Conservation (phyloP, 768 basidiomycete genomes). For the Tulasnella sp. region DNA sequence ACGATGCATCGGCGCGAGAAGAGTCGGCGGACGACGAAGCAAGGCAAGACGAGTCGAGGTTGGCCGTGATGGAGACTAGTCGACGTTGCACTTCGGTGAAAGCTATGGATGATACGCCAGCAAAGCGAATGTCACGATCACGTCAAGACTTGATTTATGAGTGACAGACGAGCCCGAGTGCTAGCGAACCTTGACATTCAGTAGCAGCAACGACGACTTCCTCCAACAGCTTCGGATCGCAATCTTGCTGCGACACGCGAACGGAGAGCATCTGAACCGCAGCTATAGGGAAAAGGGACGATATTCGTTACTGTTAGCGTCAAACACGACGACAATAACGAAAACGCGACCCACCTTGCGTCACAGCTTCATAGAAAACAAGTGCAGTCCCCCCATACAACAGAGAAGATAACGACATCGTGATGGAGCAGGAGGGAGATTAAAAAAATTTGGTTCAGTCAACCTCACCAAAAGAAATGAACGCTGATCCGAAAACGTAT, state of each 20-base stretch:
- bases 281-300: neutral
- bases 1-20: neutral
- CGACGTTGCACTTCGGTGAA: conserved; percentile 56
- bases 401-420: neutral
- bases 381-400: neutral
- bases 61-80: conserved; percentile 46
- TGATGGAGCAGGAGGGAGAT: too few relatives aligned
- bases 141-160: too few relatives aligned
- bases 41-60: conserved; percentile 26
- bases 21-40: conserved; percentile 16
- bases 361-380: neutral
- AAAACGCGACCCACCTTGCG: neutral
- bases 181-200: conserved; percentile 15
- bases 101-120: conserved; percentile 32
- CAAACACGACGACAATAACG: neutral
- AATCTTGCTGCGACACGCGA: conserved; percentile 14
- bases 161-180: too few relatives aligned
- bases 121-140: conserved; percentile 27
- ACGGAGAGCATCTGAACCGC: conserved; percentile 13
- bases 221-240: conserved; percentile 5
- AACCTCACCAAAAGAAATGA: conserved; percentile 24
- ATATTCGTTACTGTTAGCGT: neutral
- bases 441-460: neutral
- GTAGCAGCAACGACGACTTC: conserved; percentile 1
- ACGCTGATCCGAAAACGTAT: too few relatives aligned